phyloP scores from a whole-genome alignment of 306 rosid species.

The Castanea mollissima region DNA sequence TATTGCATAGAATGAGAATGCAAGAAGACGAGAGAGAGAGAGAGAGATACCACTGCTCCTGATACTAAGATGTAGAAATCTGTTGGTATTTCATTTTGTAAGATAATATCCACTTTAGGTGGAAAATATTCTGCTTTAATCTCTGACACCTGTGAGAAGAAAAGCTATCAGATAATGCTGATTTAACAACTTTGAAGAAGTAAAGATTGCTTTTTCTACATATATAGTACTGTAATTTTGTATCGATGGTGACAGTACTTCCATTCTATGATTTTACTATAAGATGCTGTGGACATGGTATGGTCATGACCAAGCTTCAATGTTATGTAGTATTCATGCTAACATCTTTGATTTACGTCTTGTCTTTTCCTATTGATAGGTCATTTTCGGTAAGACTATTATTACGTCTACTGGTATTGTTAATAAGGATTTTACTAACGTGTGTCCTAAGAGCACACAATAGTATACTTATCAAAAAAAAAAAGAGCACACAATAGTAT shows the following conservation, averaged over 20 bases:
- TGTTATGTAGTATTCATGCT: not conserved
- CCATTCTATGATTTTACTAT: not conserved
- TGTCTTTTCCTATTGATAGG: not conserved
- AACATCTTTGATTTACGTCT: not conserved
- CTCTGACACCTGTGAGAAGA: slow-evolving; percentile 62
- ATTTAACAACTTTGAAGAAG: not conserved
- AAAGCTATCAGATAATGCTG: slow-evolving; percentile 10
- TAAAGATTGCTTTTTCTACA: not conserved
- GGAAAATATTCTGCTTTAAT: slow-evolving; percentile 85
- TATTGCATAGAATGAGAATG: slow-evolving; percentile 11
- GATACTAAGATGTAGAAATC: slow-evolving; percentile 75
- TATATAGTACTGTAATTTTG: not conserved
- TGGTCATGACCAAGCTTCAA: not conserved
- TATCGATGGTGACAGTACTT: not conserved
- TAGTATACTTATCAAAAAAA: no score
- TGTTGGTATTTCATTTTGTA: slow-evolving; percentile 80
- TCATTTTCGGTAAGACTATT: not conserved
- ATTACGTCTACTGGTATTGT: not conserved
- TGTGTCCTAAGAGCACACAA: no score
- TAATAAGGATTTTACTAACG: not conserved
- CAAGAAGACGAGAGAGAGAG: slow-evolving; percentile 15
- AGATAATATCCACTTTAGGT: slow-evolving; percentile 74
- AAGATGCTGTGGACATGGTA: not conserved
- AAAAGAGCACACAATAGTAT: no score
- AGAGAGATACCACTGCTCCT: slow-evolving; percentile 63